Percentiles rank a stretch among this genome's conserved stretches.
Conservation (phyloP, 2,329 filamentous ascomycete genomes). For the Biscogniauxia mediterranea region DNA sequence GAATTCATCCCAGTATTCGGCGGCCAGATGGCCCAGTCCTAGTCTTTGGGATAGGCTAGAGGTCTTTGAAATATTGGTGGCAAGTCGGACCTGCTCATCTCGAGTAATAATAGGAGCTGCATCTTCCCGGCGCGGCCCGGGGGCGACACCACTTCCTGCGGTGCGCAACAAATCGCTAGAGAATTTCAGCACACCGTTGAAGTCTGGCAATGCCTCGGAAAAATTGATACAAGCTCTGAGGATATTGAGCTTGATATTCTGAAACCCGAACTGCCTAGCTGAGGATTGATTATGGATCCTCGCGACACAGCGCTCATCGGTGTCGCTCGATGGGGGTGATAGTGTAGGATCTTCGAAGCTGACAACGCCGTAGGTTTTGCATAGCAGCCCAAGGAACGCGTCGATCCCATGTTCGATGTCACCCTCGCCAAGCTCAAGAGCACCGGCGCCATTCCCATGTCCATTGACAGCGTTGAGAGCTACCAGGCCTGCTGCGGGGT, state of each 20-base stretch:
- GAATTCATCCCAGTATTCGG: constrained; percentile 97
- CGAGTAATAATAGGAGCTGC: constrained; percentile 67
- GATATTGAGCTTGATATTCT: constrained; percentile 79
- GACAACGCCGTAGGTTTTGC: constrained; percentile 64
- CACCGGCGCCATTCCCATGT: constrained; percentile 49
- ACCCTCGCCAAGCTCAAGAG: constrained; percentile 60
- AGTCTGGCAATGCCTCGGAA: constrained; percentile 89
- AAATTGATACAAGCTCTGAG: constrained; percentile 89
- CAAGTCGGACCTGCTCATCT: constrained; percentile 84
- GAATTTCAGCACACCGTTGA: constrained; percentile 83
- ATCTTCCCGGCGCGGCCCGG: constrained; percentile 66
- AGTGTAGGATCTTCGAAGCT: constrained; percentile 41
- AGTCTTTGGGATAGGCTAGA: constrained; percentile 73
- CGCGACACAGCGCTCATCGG: constrained; percentile 51
- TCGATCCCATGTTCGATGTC: constrained; percentile 68
- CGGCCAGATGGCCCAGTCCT: constrained; percentile 66
- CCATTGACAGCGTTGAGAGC: constrained; percentile 60
- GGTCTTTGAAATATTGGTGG: constrained; percentile 82
- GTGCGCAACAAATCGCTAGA: constrained; percentile 81
- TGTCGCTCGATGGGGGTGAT: constrained; percentile 38
- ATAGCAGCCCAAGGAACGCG: constrained; percentile 58
- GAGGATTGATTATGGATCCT: constrained; percentile 60
- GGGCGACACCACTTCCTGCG: constrained; percentile 76
- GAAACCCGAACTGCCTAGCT: constrained; percentile 70
- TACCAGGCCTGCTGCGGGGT: constrained; percentile 84